These are phyloP conservation scores for Aureobasidium lini DNA, from an alignment of 2,329 filamentous ascomycete genomes.

Conservation along the genomic window DNA sequence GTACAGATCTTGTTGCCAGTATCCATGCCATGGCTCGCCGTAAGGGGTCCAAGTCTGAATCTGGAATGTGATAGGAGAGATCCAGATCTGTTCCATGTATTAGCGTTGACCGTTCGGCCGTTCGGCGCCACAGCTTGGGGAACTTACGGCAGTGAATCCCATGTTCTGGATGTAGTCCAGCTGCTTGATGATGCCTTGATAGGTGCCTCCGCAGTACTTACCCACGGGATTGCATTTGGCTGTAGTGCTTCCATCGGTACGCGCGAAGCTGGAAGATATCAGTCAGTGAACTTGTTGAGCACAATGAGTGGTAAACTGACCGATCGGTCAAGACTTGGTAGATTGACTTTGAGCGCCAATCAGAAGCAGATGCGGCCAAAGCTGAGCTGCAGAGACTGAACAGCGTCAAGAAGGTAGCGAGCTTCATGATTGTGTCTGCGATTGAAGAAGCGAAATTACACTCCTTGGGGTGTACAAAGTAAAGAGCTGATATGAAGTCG, in stretches of 20 bases:
- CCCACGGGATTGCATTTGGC: slow-evolving; percentile 30
- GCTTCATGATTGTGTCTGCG: neutral
- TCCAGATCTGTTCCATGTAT: slow-evolving; percentile 33
- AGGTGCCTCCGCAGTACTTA: slow-evolving; percentile 55
- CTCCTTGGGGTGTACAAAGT: neutral
- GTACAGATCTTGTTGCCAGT: slow-evolving; percentile 47
- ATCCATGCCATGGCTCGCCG: slow-evolving; percentile 47
- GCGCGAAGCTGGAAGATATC: slow-evolving; percentile 26
- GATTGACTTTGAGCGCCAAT: slow-evolving; percentile 34
- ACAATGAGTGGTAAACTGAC: slow-evolving; percentile 14
- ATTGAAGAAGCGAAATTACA: neutral
- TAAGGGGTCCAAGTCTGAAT: slow-evolving; percentile 31
- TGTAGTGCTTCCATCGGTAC: slow-evolving; percentile 32
- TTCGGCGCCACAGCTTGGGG: neutral
- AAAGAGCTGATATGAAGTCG: neutral
- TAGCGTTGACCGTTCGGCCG: neutral
- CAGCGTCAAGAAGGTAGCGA: neutral
- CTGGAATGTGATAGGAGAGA: slow-evolving; percentile 49
- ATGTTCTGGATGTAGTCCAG: slow-evolving; percentile 58
- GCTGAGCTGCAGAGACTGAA: neutral
- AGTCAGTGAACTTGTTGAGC: neutral
- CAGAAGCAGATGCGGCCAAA: slow-evolving; percentile 18
- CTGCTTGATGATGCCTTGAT: slow-evolving; percentile 49
- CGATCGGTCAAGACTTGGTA: slow-evolving; percentile 39
- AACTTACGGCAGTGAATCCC: slow-evolving; percentile 50